phyloP scores from a whole-genome alignment of 129 eudicot species.

The Cynara cardunculus region DNA sequence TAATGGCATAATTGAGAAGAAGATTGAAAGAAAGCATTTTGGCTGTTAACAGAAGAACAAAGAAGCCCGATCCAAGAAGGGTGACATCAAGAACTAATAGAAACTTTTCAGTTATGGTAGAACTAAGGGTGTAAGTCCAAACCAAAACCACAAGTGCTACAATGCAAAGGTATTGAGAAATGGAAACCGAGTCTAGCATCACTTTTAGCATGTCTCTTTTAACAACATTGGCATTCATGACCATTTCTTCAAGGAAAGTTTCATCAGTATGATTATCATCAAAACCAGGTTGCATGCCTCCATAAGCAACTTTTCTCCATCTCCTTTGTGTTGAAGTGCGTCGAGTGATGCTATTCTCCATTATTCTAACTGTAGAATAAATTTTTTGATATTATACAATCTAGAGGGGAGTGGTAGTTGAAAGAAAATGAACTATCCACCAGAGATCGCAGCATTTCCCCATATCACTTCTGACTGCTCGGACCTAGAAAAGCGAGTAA shows the following conservation, averaged over 20 bases:
- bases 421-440: not conserved
- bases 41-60: constrained; percentile 57
- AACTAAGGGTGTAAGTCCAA: constrained; percentile 76
- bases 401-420: not conserved
- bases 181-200: constrained; percentile 78
- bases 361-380: not conserved
- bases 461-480: not conserved
- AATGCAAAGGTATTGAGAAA: constrained; percentile 81
- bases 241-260: constrained; percentile 91
- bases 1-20: constrained; percentile 52
- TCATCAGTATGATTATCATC: constrained; percentile 91
- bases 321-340: constrained; percentile 33
- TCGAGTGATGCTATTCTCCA: constrained; percentile 29
- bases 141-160: constrained; percentile 87
- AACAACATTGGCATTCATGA: constrained; percentile 93
- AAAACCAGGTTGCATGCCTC: constrained; percentile 93
- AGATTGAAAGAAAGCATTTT: constrained; percentile 55
- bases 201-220: constrained; percentile 71
- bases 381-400: not conserved
- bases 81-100: constrained; percentile 67
- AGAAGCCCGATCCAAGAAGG: constrained; percentile 70
- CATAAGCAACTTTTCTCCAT: constrained; percentile 98
- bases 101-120: constrained; percentile 43
- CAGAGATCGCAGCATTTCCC: not conserved
- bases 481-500: not conserved